Base-by-base conservation (phyloP, 2,329 filamentous ascomycete genomes). In the Aspergillus niger region DNA sequence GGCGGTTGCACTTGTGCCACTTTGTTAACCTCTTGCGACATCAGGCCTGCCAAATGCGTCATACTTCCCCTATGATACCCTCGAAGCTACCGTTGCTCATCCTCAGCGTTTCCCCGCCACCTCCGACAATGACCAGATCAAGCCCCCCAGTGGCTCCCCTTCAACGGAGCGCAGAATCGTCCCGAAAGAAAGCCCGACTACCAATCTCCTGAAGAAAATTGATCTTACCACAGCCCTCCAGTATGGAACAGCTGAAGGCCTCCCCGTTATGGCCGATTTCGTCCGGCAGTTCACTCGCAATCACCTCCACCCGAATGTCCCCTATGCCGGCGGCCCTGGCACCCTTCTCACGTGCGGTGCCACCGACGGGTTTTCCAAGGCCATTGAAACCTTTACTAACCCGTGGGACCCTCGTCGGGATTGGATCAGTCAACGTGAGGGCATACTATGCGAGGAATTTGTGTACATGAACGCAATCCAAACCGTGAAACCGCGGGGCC, bases 61-160 rank as follows among this genome's bases (percentile, higher is more conserved):
- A 60, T 91, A 91, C 78, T 97, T 97, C 72, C 93, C 93, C 8
- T 97, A 90, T 76, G 92, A 97, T 70, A 95, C 92, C 0, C 86
- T 97, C 64, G 91, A 96, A 77, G 91, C 92, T 43, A 87, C 89
- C 65, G 86, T 89, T 63, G 91, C 91, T 32, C 85, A 86, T 63
- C 88, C 91, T 7, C 81, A 89, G 65, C 86, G 92, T 75, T 95
- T 90, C 83, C 82, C 85, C 36, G 89, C 89, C 1, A 88, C 88
- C 10, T 85, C 87, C 39, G 90, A 89, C 72, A 79, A 72, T 51
- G 69, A 81, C 20, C 74, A 77, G 15, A 70, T 73, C 13, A 71
- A 63, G 24, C 70, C 63, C 24, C 61, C 76, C 24, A 10, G 24
- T 47, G 71, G 78, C 50, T 67, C 70, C 17, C 64, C 72, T 57